Evolutionary conservation across 2,329 filamentous ascomycete species (phyloP), one percentile per base, ranked within the genome.

Genomic region (Diplodia sapinea): DNA sequence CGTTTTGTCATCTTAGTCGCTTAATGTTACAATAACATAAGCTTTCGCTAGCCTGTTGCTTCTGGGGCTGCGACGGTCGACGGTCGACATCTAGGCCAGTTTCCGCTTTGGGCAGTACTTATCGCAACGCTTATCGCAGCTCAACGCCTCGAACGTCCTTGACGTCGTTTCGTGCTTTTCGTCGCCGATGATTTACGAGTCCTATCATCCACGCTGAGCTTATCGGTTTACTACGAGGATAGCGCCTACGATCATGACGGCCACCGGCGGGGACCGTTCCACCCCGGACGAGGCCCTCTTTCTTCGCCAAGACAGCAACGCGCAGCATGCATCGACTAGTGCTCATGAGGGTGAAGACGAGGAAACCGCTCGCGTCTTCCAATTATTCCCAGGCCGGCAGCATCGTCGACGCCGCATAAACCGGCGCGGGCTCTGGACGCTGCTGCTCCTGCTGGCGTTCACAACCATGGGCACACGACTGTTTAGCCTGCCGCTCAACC

Each of bases 401-500:
- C 38, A 8, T 12, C 49, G 47, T 38, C 36, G 11, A 4, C 36
- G 36, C 9, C 50, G 50, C 51, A 20, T n/a, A 17, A 63, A 51
- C 26, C 43, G 59, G 3, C 43, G 47, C 12, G 50, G 50, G 12
- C 51, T 54, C 36, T 65, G 38, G 63, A 56, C 64, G 26, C 54
- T 79, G 4, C 70, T 79, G 2, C 36, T 73, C 9, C 72, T 79
- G 9, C 72, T 79, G 4, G 68, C 76, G 47, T 69, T 79, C 12
- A 72, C 75, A n/a, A 72, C 78, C 65, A 70, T 79, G 31, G 74
- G 75, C 1, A 70, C 73, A 1, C 74, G 74, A 4, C 63, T 79
- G 13, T 79, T 79, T 65, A 75, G 71, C n/a, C 73, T 79, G 20
- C 77, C 77, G 1, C 70, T 79, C 5, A 79, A 78, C 47, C 75